Base-by-base conservation (phyloP, 1,139 yeast genomes). In the Pichia sp. region DNA sequence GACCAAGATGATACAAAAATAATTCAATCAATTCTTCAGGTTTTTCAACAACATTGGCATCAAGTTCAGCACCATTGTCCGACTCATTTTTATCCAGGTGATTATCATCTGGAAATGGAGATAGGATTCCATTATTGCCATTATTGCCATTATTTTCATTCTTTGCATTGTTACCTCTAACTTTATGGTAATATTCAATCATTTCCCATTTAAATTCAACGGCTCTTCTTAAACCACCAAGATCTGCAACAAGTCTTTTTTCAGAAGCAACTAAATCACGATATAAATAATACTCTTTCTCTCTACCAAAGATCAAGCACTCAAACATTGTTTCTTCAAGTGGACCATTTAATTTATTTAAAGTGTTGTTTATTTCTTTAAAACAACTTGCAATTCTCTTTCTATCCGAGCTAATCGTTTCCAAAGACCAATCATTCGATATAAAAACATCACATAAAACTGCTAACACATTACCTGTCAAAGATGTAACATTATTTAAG, bases 221-320 rank as follows among this genome's bases (percentile, higher is more conserved):
- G 12, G 90, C 82, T 37, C 83, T 74, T 52, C 79, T 69, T 53
- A 87, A 68, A 0, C 92, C 94, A 47, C 83, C 85, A 40, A 85
- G 62, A 56, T 80, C 82, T 52, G 79, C 73, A 2, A 77, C 68
- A 50, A 86, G 63, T 11, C 76, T 70, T 42, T 74, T 71, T 8
- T 82, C 75, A 0, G 82, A 73, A 2, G 67, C 66, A 1, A 80
- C 83, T 30, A 85, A 63, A 42, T 72, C 61, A 18, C 63, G 63
- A 44, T 80, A 68, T 4, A 74, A 58, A 1, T 56, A 50, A 66
- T 72, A 79, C 59, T 84, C 85, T 5, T 59, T 56, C 54, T 80
- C 86, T 47, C 72, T 68, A 0, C 94, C 94, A 15, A 58, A 56
- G 2, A 76, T 44, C 24, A 65, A 67, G 18, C 84, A 68, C 61